phyloP scores from a whole-genome alignment of 495 filamentous ascomycete species.

The Penicillium steckii region DNA sequence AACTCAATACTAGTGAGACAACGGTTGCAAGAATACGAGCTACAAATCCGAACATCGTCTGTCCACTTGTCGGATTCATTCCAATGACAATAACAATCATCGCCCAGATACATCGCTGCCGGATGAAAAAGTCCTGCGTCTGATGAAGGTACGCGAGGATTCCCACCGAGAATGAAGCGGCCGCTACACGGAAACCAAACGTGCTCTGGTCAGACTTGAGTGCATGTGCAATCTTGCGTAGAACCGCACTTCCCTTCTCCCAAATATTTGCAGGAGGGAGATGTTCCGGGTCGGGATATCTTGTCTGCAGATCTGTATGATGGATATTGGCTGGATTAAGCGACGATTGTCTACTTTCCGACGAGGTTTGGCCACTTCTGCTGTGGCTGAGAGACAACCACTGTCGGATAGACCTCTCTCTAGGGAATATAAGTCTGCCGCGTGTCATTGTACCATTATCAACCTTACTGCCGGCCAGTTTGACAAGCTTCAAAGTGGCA shows the following conservation, averaged over 20 bases:
- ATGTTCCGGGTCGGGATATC: constrained; percentile 65
- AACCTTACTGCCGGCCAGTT: constrained; percentile 56
- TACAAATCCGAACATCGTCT: constrained; percentile 66
- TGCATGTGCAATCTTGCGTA: constrained; percentile 24
- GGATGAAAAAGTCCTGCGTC: constrained; percentile 64
- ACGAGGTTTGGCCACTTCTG: neutral
- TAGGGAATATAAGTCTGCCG: constrained; percentile 59
- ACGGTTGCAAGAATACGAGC: constrained; percentile 61
- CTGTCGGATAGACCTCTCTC: constrained; percentile 49
- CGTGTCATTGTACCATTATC: constrained; percentile 60
- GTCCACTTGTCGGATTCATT: constrained; percentile 58
- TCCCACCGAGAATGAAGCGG: constrained; percentile 66
- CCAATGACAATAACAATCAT: constrained; percentile 74
- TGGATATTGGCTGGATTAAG: constrained; percentile 16
- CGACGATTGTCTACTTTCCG: constrained; percentile 21
- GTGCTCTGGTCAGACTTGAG: constrained; percentile 33
- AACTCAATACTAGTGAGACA: constrained; percentile 57
- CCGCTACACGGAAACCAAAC: constrained; percentile 70
- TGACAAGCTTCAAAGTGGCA: constrained; percentile 48
- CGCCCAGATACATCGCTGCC: constrained; percentile 73
- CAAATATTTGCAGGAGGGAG: constrained; percentile 60
- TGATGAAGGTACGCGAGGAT: constrained; percentile 66
- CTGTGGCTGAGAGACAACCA: constrained; percentile 25
- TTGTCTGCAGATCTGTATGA: neutral
- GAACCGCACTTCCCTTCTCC: constrained; percentile 49